Evolutionary conservation across 495 filamentous ascomycete species (phyloP).

Genomic region (Penicillium salamii): DNA sequence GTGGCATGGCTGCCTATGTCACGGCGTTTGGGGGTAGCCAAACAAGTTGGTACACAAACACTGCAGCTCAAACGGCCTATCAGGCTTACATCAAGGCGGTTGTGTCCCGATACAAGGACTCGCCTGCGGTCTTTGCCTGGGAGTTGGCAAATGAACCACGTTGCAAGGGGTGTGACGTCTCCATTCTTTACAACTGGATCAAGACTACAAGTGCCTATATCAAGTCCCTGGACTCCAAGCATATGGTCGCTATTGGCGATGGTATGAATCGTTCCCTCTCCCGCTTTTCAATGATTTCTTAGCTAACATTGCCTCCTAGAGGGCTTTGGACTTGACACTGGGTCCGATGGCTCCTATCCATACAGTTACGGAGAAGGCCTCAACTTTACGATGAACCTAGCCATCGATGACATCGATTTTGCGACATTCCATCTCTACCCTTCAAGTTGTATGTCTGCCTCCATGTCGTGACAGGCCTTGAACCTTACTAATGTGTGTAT

Average conservation of each 20-base stretch:
- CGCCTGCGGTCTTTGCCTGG: slow-evolving; percentile 65
- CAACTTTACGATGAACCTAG: slow-evolving; percentile 62
- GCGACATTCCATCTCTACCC: slow-evolving; percentile 68
- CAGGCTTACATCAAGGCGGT: slow-evolving; percentile 61
- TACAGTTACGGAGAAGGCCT: slow-evolving; percentile 58
- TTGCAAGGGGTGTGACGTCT: slow-evolving; percentile 58
- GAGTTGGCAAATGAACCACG: slow-evolving; percentile 70
- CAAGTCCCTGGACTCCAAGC: slow-evolving; percentile 59
- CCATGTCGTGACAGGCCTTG: slow-evolving; percentile 16
- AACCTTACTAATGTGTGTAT: background rate
- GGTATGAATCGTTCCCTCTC: slow-evolving; percentile 8
- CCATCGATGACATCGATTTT: slow-evolving; percentile 59
- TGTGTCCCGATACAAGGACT: slow-evolving; percentile 55
- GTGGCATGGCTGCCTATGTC: slow-evolving; percentile 64
- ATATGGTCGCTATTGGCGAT: slow-evolving; percentile 69
- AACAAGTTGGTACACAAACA: slow-evolving; percentile 57
- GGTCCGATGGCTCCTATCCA: slow-evolving; percentile 53
- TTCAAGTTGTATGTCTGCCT: slow-evolving; percentile 41
- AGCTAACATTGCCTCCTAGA: slow-evolving; percentile 11
- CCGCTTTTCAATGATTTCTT: no score
- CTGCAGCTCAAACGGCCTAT: slow-evolving; percentile 55
- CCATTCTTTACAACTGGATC: slow-evolving; percentile 61
- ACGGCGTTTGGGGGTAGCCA: slow-evolving; percentile 56
- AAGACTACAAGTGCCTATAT: slow-evolving; percentile 58
- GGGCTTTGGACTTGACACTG: slow-evolving; percentile 38